Evolutionary conservation across 208 protist species (phyloP), one percentile per base, ranked within the genome.

Genomic region (Trypanosoma conorhini): DNA sequence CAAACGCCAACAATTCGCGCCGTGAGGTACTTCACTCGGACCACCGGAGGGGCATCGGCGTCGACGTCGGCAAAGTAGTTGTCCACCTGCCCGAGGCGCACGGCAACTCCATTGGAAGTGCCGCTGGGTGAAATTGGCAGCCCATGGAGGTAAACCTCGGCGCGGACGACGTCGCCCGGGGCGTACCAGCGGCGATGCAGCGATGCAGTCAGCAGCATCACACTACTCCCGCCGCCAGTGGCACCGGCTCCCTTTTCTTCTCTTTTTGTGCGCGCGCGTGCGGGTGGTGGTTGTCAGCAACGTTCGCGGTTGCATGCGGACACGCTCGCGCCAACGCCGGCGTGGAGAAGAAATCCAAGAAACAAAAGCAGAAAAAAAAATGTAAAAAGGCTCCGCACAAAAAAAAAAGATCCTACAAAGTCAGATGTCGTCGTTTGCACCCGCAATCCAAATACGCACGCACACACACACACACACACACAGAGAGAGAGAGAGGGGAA

Each of bases 101-200:
- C 55, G 0, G 76, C 5, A 38, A 74, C 5, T 5, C 9, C 51
- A 48, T 30, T 62, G 31, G 15, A 21, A 3, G 28, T 22, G 12
- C 50, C 48, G 33, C 24, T 61, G 17, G 59, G 40, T 30, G 48
- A 21, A 54, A 48, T 56, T 30, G 52, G 31, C 5, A 56, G 22
- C 13, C 54, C 28, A 38, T 59, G 31, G 21, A 76, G 48, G 33
- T n/a, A 61, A 26, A 76, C 58, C 21, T 76, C 59, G 1, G 38
- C 42, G 15, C 63, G 56, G 12, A 94, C 86, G 21, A 79, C 38
- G 59, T 92, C 86, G 12, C 86, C 88, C 7, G 82, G 77, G 22
- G 73, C 24, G 77, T 94, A 94, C 83, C 84, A 92, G 28, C 67
- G n/a, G 44, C 81, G 85, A 57, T 91, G 80, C 61, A 79, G 52